Evolutionary conservation across 2,329 filamentous ascomycete species (phyloP), one percentile per base, ranked within the genome.

Genomic region (Diaporthe vexans): DNA sequence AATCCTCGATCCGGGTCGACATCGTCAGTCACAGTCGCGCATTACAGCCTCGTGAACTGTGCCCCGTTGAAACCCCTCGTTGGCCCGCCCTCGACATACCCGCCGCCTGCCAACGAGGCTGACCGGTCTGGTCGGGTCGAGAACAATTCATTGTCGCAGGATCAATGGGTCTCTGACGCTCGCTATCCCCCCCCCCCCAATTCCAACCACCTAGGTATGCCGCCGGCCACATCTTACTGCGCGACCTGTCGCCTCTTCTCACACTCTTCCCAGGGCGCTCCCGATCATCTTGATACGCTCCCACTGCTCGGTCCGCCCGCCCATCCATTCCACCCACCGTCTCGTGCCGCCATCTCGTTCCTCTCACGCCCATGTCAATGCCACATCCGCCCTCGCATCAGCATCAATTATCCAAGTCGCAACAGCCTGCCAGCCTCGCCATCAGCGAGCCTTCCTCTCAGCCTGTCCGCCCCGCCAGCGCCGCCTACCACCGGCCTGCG

Each of bases 401-500:
- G 84, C 81, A 80, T 84, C 73, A 84, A 84, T 71, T 85, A 85
- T 84, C 35, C 86, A 86, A 74, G 83, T 84, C 21, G 10, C 89
- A 91, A 76, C 87, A 89, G 71, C 89, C 89, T n/a, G 46, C 48
- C 63, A 54, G 59, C 63, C 90, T 90, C 80, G 83, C 82, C 76
- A 88, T 90, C 87, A 91, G 87, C 82, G 88, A 90, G 76, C 86
- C 87, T 72, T 87, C 87, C 9, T 82, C 82, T 4, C 81, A 84
- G 37, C 88, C 88, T 75, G 78, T 80, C 74, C 78, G 84, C 59
- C 78, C 81, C 11, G 77, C 80, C 9, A 33, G 8, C 33, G n/a
- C 46, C 48, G 77, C 78, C 72, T 86, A 83, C 74, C 83, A 85
- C 59, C 83, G 84, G 57, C 84, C 85, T 75, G 81, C 83, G 48